These are phyloP conservation scores for Telopea speciosissima DNA, from an alignment of 177 flowering plant species.

Conservation along the genomic window DNA sequence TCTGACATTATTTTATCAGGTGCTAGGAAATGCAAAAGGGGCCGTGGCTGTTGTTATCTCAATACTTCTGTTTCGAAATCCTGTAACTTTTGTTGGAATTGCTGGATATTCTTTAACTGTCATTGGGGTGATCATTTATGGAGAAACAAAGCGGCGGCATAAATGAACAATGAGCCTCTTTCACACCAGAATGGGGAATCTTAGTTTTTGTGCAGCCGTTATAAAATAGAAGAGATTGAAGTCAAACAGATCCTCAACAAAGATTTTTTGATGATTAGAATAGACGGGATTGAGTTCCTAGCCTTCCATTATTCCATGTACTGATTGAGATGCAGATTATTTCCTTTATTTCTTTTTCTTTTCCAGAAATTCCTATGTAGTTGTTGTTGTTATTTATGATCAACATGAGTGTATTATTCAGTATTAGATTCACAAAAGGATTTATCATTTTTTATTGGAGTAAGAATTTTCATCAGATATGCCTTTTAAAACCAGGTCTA, in stretches of 20 bases:
- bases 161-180: not conserved
- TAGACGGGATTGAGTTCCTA: not conserved
- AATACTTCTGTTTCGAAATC: slow-evolving; percentile 20
- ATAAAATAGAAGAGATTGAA: not conserved
- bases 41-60: slow-evolving; percentile 24
- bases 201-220: not conserved
- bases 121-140: slow-evolving; percentile 17
- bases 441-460: not conserved
- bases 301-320: not conserved
- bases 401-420: not conserved
- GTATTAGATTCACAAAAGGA: not conserved
- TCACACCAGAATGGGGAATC: not conserved
- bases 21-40: slow-evolving; percentile 24
- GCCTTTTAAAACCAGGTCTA: not conserved
- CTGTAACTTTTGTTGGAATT: slow-evolving; percentile 21
- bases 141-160: slow-evolving; percentile 19
- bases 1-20: slow-evolving; percentile 10
- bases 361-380: no score
- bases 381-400: not conserved
- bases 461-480: not conserved
- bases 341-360: not conserved
- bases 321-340: not conserved
- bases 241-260: slow-evolving; percentile 1
- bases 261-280: not conserved
- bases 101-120: slow-evolving; percentile 18